Evolutionary conservation across 495 filamentous ascomycete species (phyloP).

Genomic region (Umbilicaria muhlenbergii): DNA sequence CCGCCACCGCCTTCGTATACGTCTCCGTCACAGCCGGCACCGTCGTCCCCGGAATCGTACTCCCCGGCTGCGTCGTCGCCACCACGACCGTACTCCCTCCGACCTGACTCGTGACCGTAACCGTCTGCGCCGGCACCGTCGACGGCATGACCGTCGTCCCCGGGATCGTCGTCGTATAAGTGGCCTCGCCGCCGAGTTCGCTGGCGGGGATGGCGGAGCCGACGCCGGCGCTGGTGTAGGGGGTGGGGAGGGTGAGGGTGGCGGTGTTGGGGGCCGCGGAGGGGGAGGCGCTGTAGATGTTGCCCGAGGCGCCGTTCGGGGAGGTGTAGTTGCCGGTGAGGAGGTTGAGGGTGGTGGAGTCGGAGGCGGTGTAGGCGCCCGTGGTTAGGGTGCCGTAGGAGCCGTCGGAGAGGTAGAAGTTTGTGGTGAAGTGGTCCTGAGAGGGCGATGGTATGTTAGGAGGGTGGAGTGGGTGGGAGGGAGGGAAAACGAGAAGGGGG

Average conservation of each 20-base stretch:
- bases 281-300: slow-evolving; percentile 19
- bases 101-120: slow-evolving; percentile 1
- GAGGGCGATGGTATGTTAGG: slow-evolving; percentile 5
- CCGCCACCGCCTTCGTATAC: too few relatives aligned
- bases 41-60: slow-evolving; percentile 6
- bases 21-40: too few relatives aligned
- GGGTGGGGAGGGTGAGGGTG: slow-evolving; percentile 21
- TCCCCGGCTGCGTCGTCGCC: slow-evolving; percentile 1
- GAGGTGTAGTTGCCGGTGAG: slow-evolving; percentile 21
- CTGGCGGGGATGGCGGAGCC: slow-evolving; percentile 20
- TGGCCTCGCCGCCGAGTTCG: slow-evolving; percentile 14
- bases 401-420: slow-evolving; percentile 24
- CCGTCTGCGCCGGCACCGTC: slow-evolving; percentile 1
- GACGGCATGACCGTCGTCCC: slow-evolving; percentile 9
- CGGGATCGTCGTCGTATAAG: slow-evolving; percentile 8
- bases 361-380: slow-evolving; percentile 17
- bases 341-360: slow-evolving; percentile 19
- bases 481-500: neutral
- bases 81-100: neutral
- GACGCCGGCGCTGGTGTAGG: slow-evolving; percentile 19
- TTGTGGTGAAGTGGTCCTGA: slow-evolving; percentile 27
- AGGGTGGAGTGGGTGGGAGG: slow-evolving; percentile 1
- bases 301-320: slow-evolving; percentile 16
- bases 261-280: slow-evolving; percentile 22
- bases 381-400: slow-evolving; percentile 21